Percentiles rank a stretch among this genome's conserved stretches.
phyloP scores from a whole-genome alignment of 2,329 filamentous ascomycete species.

The Coniochaeta hoffmannii region DNA sequence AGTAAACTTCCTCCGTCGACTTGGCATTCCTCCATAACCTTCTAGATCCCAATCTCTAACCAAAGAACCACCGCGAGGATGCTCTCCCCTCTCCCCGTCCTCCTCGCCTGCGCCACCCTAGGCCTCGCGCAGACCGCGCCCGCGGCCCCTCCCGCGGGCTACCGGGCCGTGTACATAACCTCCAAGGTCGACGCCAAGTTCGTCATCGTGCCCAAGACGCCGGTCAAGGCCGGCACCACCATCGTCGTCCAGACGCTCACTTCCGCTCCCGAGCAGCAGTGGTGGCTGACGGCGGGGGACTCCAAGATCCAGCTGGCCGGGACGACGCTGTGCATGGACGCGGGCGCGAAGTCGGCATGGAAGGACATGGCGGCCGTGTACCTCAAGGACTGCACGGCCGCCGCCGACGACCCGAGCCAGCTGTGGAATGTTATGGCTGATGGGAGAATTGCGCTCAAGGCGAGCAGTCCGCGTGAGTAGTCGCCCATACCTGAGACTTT shows the following conservation, averaged over 20 bases:
- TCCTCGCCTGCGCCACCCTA: constrained; percentile 25
- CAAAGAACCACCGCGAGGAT: constrained; percentile 14
- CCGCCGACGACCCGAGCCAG: constrained; percentile 23
- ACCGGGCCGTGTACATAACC: constrained; percentile 29
- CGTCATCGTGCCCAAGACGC: constrained; percentile 27
- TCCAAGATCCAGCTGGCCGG: constrained; percentile 28
- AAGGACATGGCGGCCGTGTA: constrained; percentile 30
- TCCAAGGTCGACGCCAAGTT: constrained; percentile 31
- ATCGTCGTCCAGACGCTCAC: constrained; percentile 27
- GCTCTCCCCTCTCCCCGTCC: constrained; percentile 18
- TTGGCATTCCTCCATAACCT: neutral
- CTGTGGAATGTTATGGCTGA: constrained; percentile 29
- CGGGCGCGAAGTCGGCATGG: constrained; percentile 29
- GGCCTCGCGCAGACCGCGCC: constrained; percentile 20
- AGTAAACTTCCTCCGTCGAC: too few species aligned
- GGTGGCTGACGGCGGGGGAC: constrained; percentile 28
- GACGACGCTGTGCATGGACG: constrained; percentile 32
- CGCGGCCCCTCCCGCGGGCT: constrained; percentile 26
- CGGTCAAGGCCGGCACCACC: constrained; percentile 21
- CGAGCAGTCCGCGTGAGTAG: constrained; percentile 27
- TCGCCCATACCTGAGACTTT: neutral
- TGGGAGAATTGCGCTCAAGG: constrained; percentile 28
- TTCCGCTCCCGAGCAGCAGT: constrained; percentile 29
- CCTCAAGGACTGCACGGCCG: constrained; percentile 22
- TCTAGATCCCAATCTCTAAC: neutral